Percentiles rank a stretch among this genome's conserved stretches.
These are phyloP conservation scores for Plantago coronopus DNA, from an alignment of 305 asterid species.

Conservation along the genomic window DNA sequence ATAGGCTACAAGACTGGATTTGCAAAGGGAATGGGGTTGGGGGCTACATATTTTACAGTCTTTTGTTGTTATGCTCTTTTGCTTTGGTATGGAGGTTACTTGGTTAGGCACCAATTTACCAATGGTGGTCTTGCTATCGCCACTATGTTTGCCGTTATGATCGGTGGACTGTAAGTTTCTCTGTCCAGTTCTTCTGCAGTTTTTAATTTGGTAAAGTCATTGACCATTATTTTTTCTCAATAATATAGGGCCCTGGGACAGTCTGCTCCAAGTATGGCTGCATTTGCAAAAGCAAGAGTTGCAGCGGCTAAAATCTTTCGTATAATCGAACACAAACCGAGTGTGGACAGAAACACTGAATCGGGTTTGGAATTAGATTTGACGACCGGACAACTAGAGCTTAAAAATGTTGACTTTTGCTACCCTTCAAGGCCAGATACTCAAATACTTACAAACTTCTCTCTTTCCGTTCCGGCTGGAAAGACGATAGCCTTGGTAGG, in stretches of 20 bases:
- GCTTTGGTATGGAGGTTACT: slow-evolving; percentile 92
- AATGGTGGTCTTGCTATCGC: slow-evolving; percentile 98
- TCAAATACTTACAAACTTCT: slow-evolving; percentile 57
- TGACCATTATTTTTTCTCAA: background rate
- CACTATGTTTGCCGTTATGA: slow-evolving; percentile 97
- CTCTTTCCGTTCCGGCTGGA: slow-evolving; percentile 78
- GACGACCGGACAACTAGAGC: slow-evolving; percentile 76
- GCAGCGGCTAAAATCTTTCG: slow-evolving; percentile 90
- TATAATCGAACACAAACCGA: slow-evolving; percentile 78
- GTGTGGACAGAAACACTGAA: slow-evolving; percentile 46
- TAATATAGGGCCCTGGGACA: slow-evolving; percentile 76
- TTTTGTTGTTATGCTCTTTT: slow-evolving; percentile 93
- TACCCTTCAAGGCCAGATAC: slow-evolving; percentile 93
- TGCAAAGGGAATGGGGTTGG: slow-evolving; percentile 81
- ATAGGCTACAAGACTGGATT: slow-evolving; percentile 86
- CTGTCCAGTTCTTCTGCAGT: background rate
- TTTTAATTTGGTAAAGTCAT: background rate
- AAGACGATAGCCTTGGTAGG: slow-evolving; percentile 93
- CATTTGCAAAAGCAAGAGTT: slow-evolving; percentile 90
- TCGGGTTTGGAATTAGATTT: slow-evolving; percentile 73
- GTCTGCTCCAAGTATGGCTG: slow-evolving; percentile 91
- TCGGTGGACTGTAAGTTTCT: slow-evolving; percentile 89
- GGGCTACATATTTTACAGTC: slow-evolving; percentile 90
- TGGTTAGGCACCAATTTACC: slow-evolving; percentile 86
- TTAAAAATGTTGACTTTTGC: slow-evolving; percentile 67